Evolutionary conservation across 2,329 filamentous ascomycete genomes (phyloP).

Genomic region (Fusarium poae): DNA sequence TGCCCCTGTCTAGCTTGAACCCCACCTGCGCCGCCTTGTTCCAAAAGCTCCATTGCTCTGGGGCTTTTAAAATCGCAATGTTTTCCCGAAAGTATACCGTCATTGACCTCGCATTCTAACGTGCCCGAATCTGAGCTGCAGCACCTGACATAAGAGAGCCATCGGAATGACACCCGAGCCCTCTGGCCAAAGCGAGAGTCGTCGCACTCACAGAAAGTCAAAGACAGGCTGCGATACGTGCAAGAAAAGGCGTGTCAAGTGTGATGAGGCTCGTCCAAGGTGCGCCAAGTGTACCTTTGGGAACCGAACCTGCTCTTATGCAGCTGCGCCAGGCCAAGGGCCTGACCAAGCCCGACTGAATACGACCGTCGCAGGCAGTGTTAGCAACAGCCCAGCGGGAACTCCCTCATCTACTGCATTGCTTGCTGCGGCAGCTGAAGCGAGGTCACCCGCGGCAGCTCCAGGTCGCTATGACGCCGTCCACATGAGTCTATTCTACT

Average conservation of each 20-base stretch:
- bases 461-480: not conserved
- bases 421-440: not conserved
- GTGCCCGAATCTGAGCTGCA: not conserved
- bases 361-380: not conserved
- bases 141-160: not conserved
- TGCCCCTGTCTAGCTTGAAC: not conserved
- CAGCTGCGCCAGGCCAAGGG: not conserved
- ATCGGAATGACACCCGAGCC: not conserved
- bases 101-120: not conserved
- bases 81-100: not conserved
- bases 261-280: not conserved
- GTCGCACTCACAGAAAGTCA: not conserved
- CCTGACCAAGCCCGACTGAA: not conserved
- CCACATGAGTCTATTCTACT: not conserved
- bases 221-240: not conserved
- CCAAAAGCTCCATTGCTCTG: not conserved
- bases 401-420: not conserved
- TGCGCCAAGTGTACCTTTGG: conserved; percentile 1
- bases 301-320: not conserved
- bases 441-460: not conserved
- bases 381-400: not conserved
- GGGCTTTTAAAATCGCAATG: not conserved
- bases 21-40: not conserved
- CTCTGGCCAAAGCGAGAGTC: not conserved
- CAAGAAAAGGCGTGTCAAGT: not conserved